Evolutionary conservation across 2,329 filamentous ascomycete genomes (phyloP), one percentile per base, ranked within the genome.

Genomic region (Sclerotinia trifoliorum): DNA sequence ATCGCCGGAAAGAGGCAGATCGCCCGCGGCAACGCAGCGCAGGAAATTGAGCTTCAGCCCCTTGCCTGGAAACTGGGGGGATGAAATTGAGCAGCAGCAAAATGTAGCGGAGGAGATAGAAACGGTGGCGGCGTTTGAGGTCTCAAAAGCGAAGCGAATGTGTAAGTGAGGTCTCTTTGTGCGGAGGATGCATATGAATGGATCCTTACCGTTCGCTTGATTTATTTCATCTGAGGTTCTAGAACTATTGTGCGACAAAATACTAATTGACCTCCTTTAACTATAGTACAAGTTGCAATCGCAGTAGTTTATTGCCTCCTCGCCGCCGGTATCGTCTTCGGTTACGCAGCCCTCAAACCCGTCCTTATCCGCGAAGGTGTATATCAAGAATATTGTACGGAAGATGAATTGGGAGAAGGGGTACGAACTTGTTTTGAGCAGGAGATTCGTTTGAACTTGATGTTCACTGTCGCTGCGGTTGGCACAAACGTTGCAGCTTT

Each of bases 391-490:
- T 79, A 83, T 46, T 95, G 92, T 75, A 84, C 82, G 8, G 70
- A 80, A 65, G 78, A 84, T 60, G 83, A 86, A 75, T 68, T 86
- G 26, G 78, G 83, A 1, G 76, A 81, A 5, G 81, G 80, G 3
- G 80, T 82, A 1, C 80, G 81, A 68, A 81, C 86, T 24, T 89
- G 87, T 75, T 85, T 84, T 70, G 81, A 82, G 70, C 87, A 89
- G 74, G 86, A 87, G 75, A 86, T 88, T 65, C 84, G 83, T 69
- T 84, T 97, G 68, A 97, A 97, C 78, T 82, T 97, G 73, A 96
- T 96, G 91, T 97, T 97, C 82, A 96, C 93, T 7, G 85, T 93
- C 52, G 93, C 93, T 17, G 93, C 93, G 19, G 93, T 96, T 13
- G 90, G 87, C 8, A 96, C 93, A 51, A 97, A 97, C 75, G 90